Conservation (phyloP, 805 yeast genomes). For the Torulaspora gathmanii region DNA sequence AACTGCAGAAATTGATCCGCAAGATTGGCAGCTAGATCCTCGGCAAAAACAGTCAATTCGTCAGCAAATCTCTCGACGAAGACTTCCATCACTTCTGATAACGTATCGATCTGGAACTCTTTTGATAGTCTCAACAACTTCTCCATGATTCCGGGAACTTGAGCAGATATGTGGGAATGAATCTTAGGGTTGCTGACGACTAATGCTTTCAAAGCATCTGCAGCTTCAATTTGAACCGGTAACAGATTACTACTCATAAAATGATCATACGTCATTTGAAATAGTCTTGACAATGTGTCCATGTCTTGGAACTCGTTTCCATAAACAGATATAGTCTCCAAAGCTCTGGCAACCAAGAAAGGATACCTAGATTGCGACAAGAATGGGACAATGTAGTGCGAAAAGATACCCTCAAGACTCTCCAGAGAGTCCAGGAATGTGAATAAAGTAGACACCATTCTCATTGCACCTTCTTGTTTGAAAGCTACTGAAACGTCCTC, state of each 20-base stretch:
- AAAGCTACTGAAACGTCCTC: slow-evolving; percentile 43
- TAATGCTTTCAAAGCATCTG: slow-evolving; percentile 79
- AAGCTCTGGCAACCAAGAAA: slow-evolving; percentile 67
- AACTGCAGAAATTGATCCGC: slow-evolving; percentile 56
- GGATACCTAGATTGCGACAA: slow-evolving; percentile 49
- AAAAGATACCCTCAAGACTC: slow-evolving; percentile 64
- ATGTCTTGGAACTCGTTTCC: slow-evolving; percentile 36
- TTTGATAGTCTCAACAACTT: slow-evolving; percentile 69
- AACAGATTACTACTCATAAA: slow-evolving; percentile 45
- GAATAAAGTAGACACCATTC: slow-evolving; percentile 71
- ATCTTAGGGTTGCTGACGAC: slow-evolving; percentile 60
- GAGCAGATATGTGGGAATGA: slow-evolving; percentile 59
- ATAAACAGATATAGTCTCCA: slow-evolving; percentile 50
- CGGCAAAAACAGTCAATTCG: slow-evolving; percentile 85
- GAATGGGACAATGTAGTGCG: slow-evolving; percentile 58
- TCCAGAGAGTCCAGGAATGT: slow-evolving; percentile 29
- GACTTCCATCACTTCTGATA: slow-evolving; percentile 90
- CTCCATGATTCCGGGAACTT: slow-evolving; percentile 79
- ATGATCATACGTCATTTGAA: slow-evolving; percentile 40
- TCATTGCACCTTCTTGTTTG: slow-evolving; percentile 75
- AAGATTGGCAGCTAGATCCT: slow-evolving; percentile 55
- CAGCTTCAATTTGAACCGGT: slow-evolving; percentile 82
- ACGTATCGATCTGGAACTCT: slow-evolving; percentile 76
- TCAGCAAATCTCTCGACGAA: slow-evolving; percentile 84
- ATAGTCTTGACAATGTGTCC: slow-evolving; percentile 39